Percentiles rank a stretch among this genome's conserved stretches.
These are phyloP conservation scores for Trametes hirsuta DNA, from an alignment of 1,284 basidiomycete species.

Conservation along the genomic window DNA sequence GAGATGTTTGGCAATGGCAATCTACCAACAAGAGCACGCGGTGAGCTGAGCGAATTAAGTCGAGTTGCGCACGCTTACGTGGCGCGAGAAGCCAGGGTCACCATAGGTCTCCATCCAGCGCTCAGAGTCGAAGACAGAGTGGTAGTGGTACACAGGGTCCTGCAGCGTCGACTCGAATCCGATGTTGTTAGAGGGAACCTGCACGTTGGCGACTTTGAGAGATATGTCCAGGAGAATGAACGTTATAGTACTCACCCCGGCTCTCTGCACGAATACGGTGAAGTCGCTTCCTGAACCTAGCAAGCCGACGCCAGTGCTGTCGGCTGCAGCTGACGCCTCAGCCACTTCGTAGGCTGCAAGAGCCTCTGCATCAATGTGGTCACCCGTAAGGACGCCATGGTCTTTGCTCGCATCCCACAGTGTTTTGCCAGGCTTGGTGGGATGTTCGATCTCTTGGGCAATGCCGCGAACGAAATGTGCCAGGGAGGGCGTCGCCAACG, in stretches of 20 bases:
- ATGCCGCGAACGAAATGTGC: constrained; percentile 69
- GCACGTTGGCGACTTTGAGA: not conserved
- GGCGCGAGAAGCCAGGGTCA: constrained; percentile 73
- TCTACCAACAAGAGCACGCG: constrained; percentile 34
- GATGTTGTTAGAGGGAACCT: constrained; percentile 54
- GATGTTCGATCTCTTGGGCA: constrained; percentile 71
- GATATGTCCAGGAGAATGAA: not conserved
- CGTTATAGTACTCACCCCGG: constrained; percentile 41
- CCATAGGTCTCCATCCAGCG: constrained; percentile 74
- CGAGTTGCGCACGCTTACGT: constrained; percentile 43
- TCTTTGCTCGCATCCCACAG: constrained; percentile 71
- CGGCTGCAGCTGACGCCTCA: constrained; percentile 31
- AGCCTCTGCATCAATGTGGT: constrained; percentile 34
- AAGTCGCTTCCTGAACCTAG: constrained; percentile 71
- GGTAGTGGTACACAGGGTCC: constrained; percentile 77
- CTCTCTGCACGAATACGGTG: constrained; percentile 74
- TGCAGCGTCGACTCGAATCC: constrained; percentile 51
- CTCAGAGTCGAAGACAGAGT: constrained; percentile 76
- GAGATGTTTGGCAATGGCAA: constrained; percentile 69
- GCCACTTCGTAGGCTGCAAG: constrained; percentile 27
- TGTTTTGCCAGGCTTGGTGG: constrained; percentile 52
- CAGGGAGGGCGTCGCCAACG: constrained; percentile 74
- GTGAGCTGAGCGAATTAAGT: not conserved
- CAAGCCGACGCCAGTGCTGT: constrained; percentile 38
- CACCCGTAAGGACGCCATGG: constrained; percentile 52